Evolutionary conservation across 768 basidiomycete species (phyloP).

Genomic region (Cystobasidium onofrii): DNA sequence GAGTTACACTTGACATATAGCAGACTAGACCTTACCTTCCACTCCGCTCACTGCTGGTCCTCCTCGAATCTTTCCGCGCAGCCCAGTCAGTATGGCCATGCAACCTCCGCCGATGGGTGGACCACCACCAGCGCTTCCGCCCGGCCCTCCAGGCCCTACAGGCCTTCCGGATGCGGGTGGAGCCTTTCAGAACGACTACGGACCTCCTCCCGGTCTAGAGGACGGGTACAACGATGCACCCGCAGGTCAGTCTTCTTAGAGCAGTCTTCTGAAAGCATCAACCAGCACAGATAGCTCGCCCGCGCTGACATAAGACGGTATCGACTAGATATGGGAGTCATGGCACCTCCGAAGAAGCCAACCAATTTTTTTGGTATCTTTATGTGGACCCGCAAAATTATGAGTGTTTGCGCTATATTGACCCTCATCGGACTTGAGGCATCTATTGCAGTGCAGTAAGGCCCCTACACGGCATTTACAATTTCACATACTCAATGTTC

Average conservation of each 20-base stretch:
- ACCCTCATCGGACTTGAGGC: conserved; percentile 13
- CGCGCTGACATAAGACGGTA: not conserved
- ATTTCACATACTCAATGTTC: too few species aligned
- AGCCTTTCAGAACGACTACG: not conserved
- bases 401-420: conserved; percentile 9
- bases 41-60: too few species aligned
- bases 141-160: too few species aligned
- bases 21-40: too few species aligned
- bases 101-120: not conserved
- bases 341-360: not conserved
- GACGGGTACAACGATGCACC: not conserved
- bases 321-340: not conserved
- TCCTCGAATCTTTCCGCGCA: too few species aligned
- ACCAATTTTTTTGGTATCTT: not conserved
- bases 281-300: too few species aligned
- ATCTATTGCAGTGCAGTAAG: conserved; percentile 24
- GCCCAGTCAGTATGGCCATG: too few species aligned
- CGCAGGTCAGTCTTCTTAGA: not conserved
- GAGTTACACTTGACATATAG: too few species aligned
- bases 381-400: conserved; percentile 1
- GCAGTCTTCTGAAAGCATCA: too few species aligned
- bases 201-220: not conserved
- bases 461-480: not conserved
- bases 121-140: too few species aligned
- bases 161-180: not conserved